phyloP scores from a whole-genome alignment of 2,329 filamentous ascomycete species.

The Paracoccidioides brasiliensis region DNA sequence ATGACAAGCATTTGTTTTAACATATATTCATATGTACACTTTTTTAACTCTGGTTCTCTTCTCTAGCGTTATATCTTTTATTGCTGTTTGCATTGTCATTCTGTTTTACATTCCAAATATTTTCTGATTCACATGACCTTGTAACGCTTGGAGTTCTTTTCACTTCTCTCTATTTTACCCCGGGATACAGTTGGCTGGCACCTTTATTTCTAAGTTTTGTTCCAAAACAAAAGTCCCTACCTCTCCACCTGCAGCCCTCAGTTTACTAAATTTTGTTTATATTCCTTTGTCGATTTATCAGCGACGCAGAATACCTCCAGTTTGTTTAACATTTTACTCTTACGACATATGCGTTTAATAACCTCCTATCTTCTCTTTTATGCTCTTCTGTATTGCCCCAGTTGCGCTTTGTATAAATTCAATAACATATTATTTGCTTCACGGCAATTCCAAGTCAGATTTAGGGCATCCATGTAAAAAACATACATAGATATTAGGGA shows the following conservation, averaged over 20 bases:
- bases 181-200: neutral
- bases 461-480: too few relatives aligned
- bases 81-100: neutral
- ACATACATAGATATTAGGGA: too few relatives aligned
- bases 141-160: neutral
- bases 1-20: neutral
- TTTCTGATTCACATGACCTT: neutral
- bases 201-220: neutral
- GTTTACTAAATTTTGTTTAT: neutral
- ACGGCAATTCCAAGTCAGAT: too few relatives aligned
- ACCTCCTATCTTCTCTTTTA: too few relatives aligned
- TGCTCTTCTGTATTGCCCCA: too few relatives aligned
- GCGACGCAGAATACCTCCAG: neutral
- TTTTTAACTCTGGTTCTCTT: neutral
- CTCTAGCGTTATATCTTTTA: neutral
- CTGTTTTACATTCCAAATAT: neutral
- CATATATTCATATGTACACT: neutral
- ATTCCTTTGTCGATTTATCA: neutral
- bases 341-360: too few relatives aligned
- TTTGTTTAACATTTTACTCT: neutral
- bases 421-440: too few relatives aligned
- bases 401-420: too few relatives aligned
- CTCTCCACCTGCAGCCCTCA: too few relatives aligned
- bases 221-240: neutral
- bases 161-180: too few relatives aligned